Percentiles rank a stretch among this genome's conserved stretches.
phyloP scores from a whole-genome alignment of 1,284 basidiomycete species.

The Ganoderma lingzhi region DNA sequence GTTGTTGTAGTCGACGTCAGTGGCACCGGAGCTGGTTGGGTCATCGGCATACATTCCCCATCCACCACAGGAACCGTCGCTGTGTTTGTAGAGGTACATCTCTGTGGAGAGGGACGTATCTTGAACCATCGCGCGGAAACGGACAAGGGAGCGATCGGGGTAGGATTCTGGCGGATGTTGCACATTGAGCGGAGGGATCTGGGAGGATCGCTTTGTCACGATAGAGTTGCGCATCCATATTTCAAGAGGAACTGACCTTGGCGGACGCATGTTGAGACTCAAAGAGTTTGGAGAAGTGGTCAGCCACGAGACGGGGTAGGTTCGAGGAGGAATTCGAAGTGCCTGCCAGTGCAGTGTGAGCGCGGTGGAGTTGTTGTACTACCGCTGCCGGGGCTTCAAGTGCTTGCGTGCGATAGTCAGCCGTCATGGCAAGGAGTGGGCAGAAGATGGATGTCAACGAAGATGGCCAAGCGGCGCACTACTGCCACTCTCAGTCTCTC shows the following conservation, averaged over 20 bases:
- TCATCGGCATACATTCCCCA: constrained; percentile 64
- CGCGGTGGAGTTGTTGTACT: constrained; percentile 55
- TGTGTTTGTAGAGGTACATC: constrained; percentile 65
- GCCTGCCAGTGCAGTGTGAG: constrained; percentile 17
- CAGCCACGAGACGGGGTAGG: constrained; percentile 57
- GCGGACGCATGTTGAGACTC: constrained; percentile 49
- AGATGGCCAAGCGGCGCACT: background rate
- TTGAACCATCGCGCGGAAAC: constrained; percentile 81
- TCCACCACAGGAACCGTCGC: constrained; percentile 60
- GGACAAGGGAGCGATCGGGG: constrained; percentile 61
- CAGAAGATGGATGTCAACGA: background rate
- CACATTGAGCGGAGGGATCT: constrained; percentile 66
- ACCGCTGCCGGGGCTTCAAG: constrained; percentile 55
- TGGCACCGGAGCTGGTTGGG: constrained; percentile 34
- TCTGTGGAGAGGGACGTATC: constrained; percentile 78
- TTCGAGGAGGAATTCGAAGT: constrained; percentile 30
- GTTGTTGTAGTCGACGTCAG: constrained; percentile 52
- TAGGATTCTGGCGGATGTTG: constrained; percentile 56
- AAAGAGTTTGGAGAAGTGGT: constrained; percentile 60
- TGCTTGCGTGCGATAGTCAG: constrained; percentile 57
- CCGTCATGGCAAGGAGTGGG: constrained; percentile 52
- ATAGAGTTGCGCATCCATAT: background rate
- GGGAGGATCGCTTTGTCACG: background rate
- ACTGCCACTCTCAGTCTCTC: too few relatives aligned
- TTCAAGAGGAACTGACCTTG: constrained; percentile 45